Evolutionary conservation across 2,329 filamentous ascomycete species (phyloP).

Genomic region (Blastomyces silverae): DNA sequence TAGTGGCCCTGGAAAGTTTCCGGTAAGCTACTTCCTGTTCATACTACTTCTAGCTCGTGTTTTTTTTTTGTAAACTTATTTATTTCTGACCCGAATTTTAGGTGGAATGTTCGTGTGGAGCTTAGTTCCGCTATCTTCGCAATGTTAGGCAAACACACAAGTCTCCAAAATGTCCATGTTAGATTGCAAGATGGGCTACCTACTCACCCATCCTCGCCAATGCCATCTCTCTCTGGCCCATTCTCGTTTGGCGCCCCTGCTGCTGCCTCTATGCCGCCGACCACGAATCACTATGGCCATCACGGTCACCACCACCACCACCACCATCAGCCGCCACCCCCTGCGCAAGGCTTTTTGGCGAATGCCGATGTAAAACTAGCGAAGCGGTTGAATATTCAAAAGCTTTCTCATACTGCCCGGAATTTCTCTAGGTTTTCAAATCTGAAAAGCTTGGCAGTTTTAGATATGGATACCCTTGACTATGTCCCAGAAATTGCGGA

Average conservation of each 20-base stretch:
- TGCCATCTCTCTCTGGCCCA: constrained; percentile 27
- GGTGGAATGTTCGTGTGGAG: constrained; percentile 60
- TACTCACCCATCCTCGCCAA: constrained; percentile 45
- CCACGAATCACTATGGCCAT: constrained; percentile 23
- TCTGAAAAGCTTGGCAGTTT: constrained; percentile 48
- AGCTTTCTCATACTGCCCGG: constrained; percentile 38
- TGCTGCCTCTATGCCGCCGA: constrained; percentile 22
- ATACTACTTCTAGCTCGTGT: not conserved
- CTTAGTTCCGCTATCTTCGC: constrained; percentile 54
- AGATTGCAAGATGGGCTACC: constrained; percentile 55
- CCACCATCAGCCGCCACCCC: constrained; percentile 17
- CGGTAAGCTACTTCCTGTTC: constrained; percentile 33
- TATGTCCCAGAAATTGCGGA: constrained; percentile 50
- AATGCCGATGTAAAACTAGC: constrained; percentile 5
- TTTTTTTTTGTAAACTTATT: not conserved
- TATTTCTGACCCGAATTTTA: constrained; percentile 26
- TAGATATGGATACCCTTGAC: constrained; percentile 57
- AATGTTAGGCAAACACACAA: constrained; percentile 49
- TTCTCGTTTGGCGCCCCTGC: constrained; percentile 13
- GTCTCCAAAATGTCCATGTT: constrained; percentile 51
- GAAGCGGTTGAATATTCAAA: constrained; percentile 11
- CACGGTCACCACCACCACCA: constrained; percentile 24
- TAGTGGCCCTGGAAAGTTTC: constrained; percentile 52
- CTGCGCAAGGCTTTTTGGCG: constrained; percentile 6
- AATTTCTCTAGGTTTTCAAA: constrained; percentile 54